These are phyloP conservation scores for Solanum ossicruentum DNA, from an alignment of 257 asterid species.

Conservation along the genomic window DNA sequence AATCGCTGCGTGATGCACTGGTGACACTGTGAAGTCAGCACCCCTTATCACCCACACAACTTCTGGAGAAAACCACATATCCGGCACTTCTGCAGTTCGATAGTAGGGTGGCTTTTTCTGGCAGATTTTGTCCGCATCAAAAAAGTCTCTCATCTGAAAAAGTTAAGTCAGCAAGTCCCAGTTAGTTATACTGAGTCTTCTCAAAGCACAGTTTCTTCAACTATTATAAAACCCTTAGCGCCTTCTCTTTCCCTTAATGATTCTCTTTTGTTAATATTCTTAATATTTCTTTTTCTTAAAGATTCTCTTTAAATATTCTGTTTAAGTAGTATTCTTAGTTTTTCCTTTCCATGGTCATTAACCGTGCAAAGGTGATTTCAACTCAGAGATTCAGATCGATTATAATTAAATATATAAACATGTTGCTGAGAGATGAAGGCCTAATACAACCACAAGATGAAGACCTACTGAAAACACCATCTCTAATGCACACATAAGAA, in stretches of 20 bases:
- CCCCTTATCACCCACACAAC: conserved; percentile 80
- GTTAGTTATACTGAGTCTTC: background rate
- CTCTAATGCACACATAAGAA: background rate
- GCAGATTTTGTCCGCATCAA: conserved; percentile 44
- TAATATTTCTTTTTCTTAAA: background rate
- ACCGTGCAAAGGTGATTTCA: background rate
- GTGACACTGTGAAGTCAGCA: conserved; percentile 70
- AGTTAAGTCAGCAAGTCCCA: background rate
- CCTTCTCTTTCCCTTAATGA: background rate
- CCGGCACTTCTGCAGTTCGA: conserved; percentile 60
- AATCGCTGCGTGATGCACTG: conserved; percentile 74
- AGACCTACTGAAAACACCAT: background rate
- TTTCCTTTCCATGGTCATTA: background rate
- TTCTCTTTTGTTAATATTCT: background rate
- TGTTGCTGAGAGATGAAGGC: background rate
- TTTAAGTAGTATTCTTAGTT: background rate
- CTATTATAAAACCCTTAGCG: background rate
- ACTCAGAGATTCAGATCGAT: background rate
- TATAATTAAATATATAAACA: background rate
- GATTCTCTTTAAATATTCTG: background rate
- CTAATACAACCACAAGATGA: background rate
- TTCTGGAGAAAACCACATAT: conserved; percentile 74
- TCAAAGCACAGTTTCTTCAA: background rate
- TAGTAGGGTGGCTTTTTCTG: conserved; percentile 58
- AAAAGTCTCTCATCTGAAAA: conserved; percentile 69